Evolutionary conservation across 331 rosid species (phyloP), one percentile per base, ranked within the genome.

Genomic region (Acacia pycnantha): DNA sequence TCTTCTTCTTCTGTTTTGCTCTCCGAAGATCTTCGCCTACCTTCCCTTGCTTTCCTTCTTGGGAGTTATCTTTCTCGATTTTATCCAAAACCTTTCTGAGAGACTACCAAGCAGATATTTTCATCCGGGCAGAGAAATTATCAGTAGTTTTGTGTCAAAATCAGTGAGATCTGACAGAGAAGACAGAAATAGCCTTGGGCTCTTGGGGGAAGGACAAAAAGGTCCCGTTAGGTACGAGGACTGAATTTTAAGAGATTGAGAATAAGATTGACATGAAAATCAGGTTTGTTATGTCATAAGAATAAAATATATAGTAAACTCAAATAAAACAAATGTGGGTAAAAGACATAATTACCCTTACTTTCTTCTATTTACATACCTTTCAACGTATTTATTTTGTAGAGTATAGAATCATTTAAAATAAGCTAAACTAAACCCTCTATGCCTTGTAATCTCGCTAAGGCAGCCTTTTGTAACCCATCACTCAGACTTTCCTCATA

Each of bases 1-100:
- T 18, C 37, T 26, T 18, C 61, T 61, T 27, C 37, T 61, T 27
- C 68, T 29, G 70, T 29, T 64, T 65, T 65, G n/a, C 22, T 65
- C 16, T 19, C 47, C 4, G 73, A 9, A 19, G 73, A 67, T 67
- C 83, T 41, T 68, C 21, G 71, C 41, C 19, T 8, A 4, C 68
- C 70, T 64, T 27, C 27, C 69, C 46, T 27, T 46, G 61, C 78
- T 76, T 80, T 74, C 73, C 64, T 72, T 26, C 61, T 73, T 51
- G 54, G 66, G 79, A 61, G 78, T 69, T 81, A 71, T 48, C 69
- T 79, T 73, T 70, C 6, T 73, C 12, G 53, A 41, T 73, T 82
- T 86, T 84, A 84, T 88, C 88, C 81, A 68, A 53, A 81, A 50
- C 79, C 21, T 44, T 26, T 12, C 37, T 5, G 31, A 12, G 21